Evolutionary conservation across 768 basidiomycete species (phyloP).

Genomic region (Lepiota subincarnata): DNA sequence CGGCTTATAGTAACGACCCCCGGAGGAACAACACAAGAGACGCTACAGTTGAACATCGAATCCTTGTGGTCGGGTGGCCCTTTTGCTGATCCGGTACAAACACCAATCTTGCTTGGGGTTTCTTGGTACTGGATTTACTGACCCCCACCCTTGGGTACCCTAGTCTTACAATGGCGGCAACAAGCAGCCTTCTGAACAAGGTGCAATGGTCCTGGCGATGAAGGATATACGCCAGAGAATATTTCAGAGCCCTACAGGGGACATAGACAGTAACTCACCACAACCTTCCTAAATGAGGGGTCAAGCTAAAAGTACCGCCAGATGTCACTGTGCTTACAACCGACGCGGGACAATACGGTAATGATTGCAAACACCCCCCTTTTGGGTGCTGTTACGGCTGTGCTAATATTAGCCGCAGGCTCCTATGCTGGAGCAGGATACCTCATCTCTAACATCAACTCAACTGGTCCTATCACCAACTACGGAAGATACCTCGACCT

Average conservation of each 20-base stretch:
- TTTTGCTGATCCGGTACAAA: constrained; percentile 56
- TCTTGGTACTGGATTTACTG: background rate
- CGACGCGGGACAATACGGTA: constrained; percentile 60
- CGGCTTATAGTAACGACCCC: constrained; percentile 53
- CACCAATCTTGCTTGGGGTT: background rate
- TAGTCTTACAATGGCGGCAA: constrained; percentile 74
- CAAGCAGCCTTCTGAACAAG: constrained; percentile 40
- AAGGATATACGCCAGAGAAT: constrained; percentile 50
- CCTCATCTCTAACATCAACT: constrained; percentile 46
- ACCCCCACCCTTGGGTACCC: background rate
- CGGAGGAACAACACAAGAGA: constrained; percentile 57
- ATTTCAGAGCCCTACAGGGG: constrained; percentile 54
- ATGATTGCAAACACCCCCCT: background rate
- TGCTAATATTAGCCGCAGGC: constrained; percentile 33
- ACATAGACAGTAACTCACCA: constrained; percentile 45
- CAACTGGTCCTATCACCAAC: constrained; percentile 33
- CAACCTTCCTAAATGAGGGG: background rate
- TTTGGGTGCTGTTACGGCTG: background rate
- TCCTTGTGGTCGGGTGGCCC: constrained; percentile 75
- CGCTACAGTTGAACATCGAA: constrained; percentile 69
- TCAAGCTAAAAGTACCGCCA: constrained; percentile 21
- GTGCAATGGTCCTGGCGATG: constrained; percentile 45
- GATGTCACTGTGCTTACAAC: constrained; percentile 52
- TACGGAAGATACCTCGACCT: constrained; percentile 70
- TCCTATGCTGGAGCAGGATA: constrained; percentile 67